These are phyloP conservation scores for Tolypocladium nubicola DNA, from an alignment of 2,329 filamentous ascomycete species.

Conservation along the genomic window DNA sequence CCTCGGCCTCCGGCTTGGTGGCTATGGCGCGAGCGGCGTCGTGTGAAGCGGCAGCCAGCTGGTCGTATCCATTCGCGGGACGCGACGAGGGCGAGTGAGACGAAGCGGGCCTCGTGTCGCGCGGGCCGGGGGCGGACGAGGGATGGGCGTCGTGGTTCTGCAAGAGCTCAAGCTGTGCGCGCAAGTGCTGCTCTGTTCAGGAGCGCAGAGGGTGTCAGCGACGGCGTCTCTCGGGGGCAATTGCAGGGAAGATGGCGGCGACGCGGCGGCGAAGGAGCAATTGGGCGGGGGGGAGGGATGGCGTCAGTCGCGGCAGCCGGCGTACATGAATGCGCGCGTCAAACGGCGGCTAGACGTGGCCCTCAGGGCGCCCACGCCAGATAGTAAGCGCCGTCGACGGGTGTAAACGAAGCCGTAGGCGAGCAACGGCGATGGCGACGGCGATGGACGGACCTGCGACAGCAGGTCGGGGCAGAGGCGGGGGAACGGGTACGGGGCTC, in stretches of 20 bases:
- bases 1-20: slow-evolving; percentile 27
- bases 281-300: not conserved
- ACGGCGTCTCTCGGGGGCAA: not conserved
- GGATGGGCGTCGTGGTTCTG: slow-evolving; percentile 27
- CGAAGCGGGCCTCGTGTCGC: slow-evolving; percentile 18
- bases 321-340: not conserved
- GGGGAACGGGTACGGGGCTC: not conserved
- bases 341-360: not conserved
- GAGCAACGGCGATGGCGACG: not conserved
- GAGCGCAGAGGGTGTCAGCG: slow-evolving; percentile 12
- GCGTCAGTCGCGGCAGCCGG: not conserved
- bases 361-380: not conserved
- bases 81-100: slow-evolving; percentile 18
- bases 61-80: slow-evolving; percentile 35
- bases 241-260: not conserved
- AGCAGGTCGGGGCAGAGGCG: not conserved
- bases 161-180: slow-evolving; percentile 32
- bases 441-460: not conserved
- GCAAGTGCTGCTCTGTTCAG: slow-evolving; percentile 28
- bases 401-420: not conserved
- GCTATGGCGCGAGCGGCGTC: slow-evolving; percentile 22
- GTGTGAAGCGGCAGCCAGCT: slow-evolving; percentile 22
- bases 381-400: not conserved
- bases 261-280: not conserved
- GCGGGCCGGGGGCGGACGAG: slow-evolving; percentile 17